Percentiles rank a stretch among this genome's conserved stretches.
These are phyloP conservation scores for Effrenium voratum DNA, from an alignment of 73 alveolate species.

Conservation along the genomic window DNA sequence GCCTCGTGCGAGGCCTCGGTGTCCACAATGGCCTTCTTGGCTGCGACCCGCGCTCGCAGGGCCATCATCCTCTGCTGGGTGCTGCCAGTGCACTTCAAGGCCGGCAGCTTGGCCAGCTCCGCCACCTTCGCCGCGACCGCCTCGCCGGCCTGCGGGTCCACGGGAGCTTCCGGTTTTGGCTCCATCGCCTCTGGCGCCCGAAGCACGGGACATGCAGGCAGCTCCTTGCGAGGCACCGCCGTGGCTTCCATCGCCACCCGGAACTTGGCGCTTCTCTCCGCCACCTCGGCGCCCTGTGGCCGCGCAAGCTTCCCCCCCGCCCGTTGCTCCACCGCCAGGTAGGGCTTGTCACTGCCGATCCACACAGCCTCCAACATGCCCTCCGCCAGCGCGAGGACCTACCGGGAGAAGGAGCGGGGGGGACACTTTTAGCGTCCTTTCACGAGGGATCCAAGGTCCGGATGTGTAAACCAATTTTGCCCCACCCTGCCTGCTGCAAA, in stretches of 20 bases:
- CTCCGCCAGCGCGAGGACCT: slow-evolving; percentile 3
- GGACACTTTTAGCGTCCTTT: too few species aligned
- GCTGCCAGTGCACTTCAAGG: slow-evolving; percentile 20
- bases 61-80: slow-evolving; percentile 23
- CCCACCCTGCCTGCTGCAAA: too few species aligned
- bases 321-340: slow-evolving; percentile 26
- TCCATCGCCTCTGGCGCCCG: neutral
- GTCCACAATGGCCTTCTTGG: slow-evolving; percentile 42
- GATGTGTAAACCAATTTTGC: too few species aligned
- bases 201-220: neutral
- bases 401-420: too few species aligned
- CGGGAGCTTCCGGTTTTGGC: neutral
- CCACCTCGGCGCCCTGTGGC: neutral
- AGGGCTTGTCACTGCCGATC: slow-evolving; percentile 28
- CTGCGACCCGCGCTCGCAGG: slow-evolving; percentile 18
- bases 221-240: neutral
- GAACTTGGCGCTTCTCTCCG: slow-evolving; percentile 3
- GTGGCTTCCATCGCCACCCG: neutral
- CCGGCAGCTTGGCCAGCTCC: slow-evolving; percentile 27
- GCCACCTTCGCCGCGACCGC: slow-evolving; percentile 46
- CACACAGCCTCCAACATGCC: slow-evolving; percentile 63
- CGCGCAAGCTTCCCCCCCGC: slow-evolving; percentile 29
- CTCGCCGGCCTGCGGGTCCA: slow-evolving; percentile 10
- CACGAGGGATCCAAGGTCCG: too few species aligned
- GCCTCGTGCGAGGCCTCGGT: slow-evolving; percentile 12